Base-by-base conservation (phyloP, 495 filamentous ascomycete species). In the Lasiosphaeris hirsuta region DNA sequence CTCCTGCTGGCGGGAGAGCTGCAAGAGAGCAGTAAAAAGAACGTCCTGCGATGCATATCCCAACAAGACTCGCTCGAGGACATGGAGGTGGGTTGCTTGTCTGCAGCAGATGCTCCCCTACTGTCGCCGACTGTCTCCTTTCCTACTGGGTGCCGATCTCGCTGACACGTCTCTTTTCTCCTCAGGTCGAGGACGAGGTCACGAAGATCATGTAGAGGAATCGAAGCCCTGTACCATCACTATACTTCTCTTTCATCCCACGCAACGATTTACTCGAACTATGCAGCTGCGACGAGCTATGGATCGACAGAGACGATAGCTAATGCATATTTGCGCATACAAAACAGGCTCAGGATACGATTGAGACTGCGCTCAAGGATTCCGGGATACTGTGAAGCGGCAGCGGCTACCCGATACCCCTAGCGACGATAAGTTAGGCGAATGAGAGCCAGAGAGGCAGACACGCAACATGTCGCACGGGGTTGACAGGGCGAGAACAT, bases 21-120 rank as follows among this genome's bases (percentile, higher is more conserved):
- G 59, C 90, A 98, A 76, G 94, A 99, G 75, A 97, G 91, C 69
- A 96, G 92, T 74, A 97, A 97, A 81, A 97, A 97, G 85, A 97
- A 96, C 68, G 86, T 99, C 15, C 76, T 99, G 68, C 83, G 92
- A 58, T 94, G 90, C 66, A 99, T 99, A 68, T 86, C 88, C 51
- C 90, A 95, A 69, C 90, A 97, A 73, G 92, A 97, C 72, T 90
- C 90, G 58, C 75, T 97, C 59, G 92, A 97, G 75, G 92, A 97
- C 68, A 94, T 96, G 85, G 92, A 97, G 90, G 92, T 96, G 67
- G 84, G 92, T 87, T 15, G 30, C 11, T 7, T 40, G 19, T 15
- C 43, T 34, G 50, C 42, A 35, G 42, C 44, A 14, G 39, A 49
- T 30, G 39, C 41, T 35, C 47, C 37, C 53, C 37, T n/a, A 37